Evolutionary conservation across 208 protist species (phyloP), one percentile per base, ranked within the genome.

Genomic region (Leishmania tarentolae): DNA sequence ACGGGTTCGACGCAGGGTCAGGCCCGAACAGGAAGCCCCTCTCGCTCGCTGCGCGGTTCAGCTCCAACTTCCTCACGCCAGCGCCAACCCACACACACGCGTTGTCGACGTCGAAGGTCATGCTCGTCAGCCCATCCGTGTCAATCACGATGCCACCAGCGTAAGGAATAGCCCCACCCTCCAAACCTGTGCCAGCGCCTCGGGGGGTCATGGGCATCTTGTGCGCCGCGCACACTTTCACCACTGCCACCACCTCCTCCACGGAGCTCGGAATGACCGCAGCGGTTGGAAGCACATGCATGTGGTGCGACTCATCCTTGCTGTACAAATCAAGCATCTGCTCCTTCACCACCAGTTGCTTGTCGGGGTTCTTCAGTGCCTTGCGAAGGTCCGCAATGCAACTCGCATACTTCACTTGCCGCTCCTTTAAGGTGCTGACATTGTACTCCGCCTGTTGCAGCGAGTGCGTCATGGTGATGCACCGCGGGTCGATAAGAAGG

Each of bases 81-180:
- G 87, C 91, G 24, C 91, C 91, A 21, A 89, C 91, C 91, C 88
- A 94, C 66, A 92, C 88, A 80, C 86, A 92, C 52, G 84, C 56
- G 70, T 94, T 94, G 31, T 84, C 76, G 57, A 81, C 76, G 71
- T 94, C 87, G 75, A 92, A 88, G 53, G 83, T 81, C 56, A 92
- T 88, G 8, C 56, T 42, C 35, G 68, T 81, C 24, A 94, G 66
- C 28, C 80, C 75, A 17, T 42, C 40, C 6, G 89, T 91, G 72
- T 92, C 91, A 42, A 94, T 91, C 21, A 94, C 89, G 57, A 91
- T 66, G 46, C 89, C 91, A 53, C 88, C 91, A 7, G 83, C 85
- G 78, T 88, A 87, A 3, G 87, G 89, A 66, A 94, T 94, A 7
- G 76, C 81, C 2, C 85, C 87, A 15, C 91, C 91, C 85, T 93